Percentiles rank a stretch among this genome's conserved stretches.
Evolutionary conservation across 1,139 yeast genomes (phyloP).

Genomic region (Wickerhamomyces sp.): DNA sequence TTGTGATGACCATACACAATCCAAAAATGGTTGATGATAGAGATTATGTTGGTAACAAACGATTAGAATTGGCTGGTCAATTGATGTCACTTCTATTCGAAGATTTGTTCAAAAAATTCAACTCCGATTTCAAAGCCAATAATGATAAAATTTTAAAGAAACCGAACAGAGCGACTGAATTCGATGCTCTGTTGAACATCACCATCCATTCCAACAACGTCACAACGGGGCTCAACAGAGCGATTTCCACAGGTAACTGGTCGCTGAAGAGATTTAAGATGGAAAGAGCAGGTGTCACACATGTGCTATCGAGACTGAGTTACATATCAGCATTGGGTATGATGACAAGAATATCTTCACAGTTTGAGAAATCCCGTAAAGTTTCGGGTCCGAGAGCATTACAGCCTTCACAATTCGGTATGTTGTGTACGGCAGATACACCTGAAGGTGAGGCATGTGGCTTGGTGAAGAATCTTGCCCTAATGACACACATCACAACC

Average conservation of each 20-base stretch:
- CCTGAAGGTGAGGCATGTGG: conserved; percentile 99
- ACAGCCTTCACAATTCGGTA: conserved; percentile 98
- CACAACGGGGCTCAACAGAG: conserved; percentile 91
- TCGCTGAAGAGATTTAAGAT: conserved; percentile 96
- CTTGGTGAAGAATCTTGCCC: conserved; percentile 88
- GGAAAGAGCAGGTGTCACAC: conserved; percentile 99
- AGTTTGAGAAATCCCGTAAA: conserved; percentile 94
- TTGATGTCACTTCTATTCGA: conserved; percentile 91
- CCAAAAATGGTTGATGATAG: conserved; percentile 96
- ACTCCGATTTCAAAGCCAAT: conserved; percentile 87
- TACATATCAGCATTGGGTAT: conserved; percentile 95
- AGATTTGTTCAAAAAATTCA: conserved; percentile 94
- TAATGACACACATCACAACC: conserved; percentile 98
- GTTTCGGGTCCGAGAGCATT: conserved; percentile 99
- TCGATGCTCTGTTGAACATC: conserved; percentile 85
- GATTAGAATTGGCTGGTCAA: conserved; percentile 96
- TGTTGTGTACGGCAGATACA: conserved; percentile 98
- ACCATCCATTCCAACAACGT: conserved; percentile 89
- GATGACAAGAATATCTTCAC: conserved; percentile 99
- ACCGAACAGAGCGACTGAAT: conserved; percentile 92
- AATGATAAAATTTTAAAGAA: conserved; percentile 91
- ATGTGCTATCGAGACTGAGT: conserved; percentile 83
- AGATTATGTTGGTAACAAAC: conserved; percentile 97
- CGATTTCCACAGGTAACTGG: conserved; percentile 99
- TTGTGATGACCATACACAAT: conserved; percentile 90